These are phyloP conservation scores for Buddleja alternifolia DNA, from an alignment of 257 asterid species.

Conservation along the genomic window DNA sequence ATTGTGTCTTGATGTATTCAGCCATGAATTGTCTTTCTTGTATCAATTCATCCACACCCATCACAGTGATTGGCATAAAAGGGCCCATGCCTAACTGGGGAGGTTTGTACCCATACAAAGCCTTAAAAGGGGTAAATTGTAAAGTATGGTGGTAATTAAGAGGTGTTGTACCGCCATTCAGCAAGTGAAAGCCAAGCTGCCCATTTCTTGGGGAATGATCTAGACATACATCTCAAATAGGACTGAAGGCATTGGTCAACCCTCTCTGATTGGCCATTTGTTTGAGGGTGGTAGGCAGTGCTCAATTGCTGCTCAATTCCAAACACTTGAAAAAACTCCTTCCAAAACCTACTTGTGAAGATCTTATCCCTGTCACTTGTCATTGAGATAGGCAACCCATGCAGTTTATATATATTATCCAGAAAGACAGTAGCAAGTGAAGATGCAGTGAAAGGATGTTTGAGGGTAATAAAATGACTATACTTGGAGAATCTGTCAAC, in stretches of 20 bases:
- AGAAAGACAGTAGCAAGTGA: background rate
- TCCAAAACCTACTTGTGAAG: too few species aligned
- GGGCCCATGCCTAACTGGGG: background rate
- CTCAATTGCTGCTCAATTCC: background rate
- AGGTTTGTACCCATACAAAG: background rate
- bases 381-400: background rate
- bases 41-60: too few species aligned
- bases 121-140: background rate
- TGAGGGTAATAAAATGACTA: background rate
- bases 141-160: background rate
- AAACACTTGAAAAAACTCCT: too few species aligned
- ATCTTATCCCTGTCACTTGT: background rate
- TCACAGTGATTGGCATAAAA: too few species aligned
- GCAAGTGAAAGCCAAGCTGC: background rate
- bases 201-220: background rate
- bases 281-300: conserved; percentile 13
- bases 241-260: background rate
- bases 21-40: too few species aligned
- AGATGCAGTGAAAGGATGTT: background rate
- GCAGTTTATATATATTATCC: background rate
- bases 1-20: too few species aligned
- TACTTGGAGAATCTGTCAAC: conserved; percentile 16
- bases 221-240: background rate
- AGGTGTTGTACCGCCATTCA: conserved; percentile 23
- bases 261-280: background rate